Evolutionary conservation across 2,329 filamentous ascomycete species (phyloP).

Genomic region (Trichoderma koningiopsis): DNA sequence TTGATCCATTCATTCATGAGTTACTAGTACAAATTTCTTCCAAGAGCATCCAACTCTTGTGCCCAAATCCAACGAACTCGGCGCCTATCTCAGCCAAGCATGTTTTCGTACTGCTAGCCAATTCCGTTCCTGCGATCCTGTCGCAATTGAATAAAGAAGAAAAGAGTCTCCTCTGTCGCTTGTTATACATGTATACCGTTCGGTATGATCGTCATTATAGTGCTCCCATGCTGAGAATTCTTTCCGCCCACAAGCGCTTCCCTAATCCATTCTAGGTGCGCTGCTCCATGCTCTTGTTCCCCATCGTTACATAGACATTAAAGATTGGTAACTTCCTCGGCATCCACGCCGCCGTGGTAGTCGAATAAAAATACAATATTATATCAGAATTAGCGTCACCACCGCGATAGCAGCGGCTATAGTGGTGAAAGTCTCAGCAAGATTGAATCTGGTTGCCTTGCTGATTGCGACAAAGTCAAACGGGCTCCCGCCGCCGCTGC

Average conservation of each 20-base stretch:
- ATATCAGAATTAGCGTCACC: neutral
- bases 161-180: neutral
- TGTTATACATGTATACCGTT: neutral
- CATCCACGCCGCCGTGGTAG: neutral
- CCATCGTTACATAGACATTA: slow-evolving; percentile 10
- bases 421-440: neutral
- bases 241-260: neutral
- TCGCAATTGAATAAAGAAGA: neutral
- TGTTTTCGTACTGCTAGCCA: neutral
- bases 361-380: slow-evolving; percentile 1
- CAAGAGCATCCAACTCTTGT: neutral
- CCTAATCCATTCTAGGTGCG: neutral
- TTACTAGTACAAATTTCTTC: neutral
- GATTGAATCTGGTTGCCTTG: neutral
- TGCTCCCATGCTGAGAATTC: too few species aligned
- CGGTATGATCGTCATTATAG: neutral
- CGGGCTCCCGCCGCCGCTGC: slow-evolving; percentile 32
- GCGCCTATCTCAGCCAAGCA: neutral
- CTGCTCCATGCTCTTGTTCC: neutral
- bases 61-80: neutral
- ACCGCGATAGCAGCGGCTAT: neutral
- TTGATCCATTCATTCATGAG: neutral
- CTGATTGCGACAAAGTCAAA: slow-evolving; percentile 28
- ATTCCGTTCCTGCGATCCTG: neutral
- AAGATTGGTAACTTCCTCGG: neutral